These are phyloP conservation scores for Trifolium dubium DNA, from an alignment of 306 rosid species.

Conservation along the genomic window DNA sequence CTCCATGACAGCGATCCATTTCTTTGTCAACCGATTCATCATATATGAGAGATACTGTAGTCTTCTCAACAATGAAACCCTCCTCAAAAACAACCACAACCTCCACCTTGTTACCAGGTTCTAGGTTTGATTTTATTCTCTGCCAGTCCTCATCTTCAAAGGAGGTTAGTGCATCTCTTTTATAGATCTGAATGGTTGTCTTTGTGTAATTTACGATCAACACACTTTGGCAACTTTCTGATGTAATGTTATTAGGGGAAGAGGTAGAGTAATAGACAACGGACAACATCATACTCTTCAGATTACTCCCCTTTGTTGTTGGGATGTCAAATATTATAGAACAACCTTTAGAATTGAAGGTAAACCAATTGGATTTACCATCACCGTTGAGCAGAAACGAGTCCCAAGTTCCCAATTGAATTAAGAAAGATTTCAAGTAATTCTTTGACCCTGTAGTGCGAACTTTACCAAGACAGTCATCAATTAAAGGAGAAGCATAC, in stretches of 20 bases:
- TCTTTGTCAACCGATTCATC: neutral
- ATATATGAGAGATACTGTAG: neutral
- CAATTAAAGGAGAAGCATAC: neutral
- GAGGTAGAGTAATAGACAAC: neutral
- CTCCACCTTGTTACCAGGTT: conserved; percentile 7
- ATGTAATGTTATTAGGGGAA: neutral
- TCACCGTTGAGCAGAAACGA: neutral
- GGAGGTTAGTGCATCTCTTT: neutral
- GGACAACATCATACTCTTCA: neutral
- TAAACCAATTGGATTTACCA: neutral
- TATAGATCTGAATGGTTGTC: neutral
- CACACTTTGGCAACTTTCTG: neutral
- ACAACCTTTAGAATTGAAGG: neutral
- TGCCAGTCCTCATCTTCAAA: neutral
- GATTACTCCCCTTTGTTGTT: neutral
- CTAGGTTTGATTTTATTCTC: neutral
- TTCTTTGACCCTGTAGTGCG: neutral
- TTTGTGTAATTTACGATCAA: neutral
- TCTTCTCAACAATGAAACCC: neutral
- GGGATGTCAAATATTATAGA: neutral
- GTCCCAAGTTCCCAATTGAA: neutral
- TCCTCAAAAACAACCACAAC: neutral
- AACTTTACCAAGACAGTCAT: neutral
- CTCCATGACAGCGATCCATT: neutral
- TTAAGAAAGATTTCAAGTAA: neutral